Conservation (phyloP, 257 asterid genomes). For the Solanum piurae region DNA sequence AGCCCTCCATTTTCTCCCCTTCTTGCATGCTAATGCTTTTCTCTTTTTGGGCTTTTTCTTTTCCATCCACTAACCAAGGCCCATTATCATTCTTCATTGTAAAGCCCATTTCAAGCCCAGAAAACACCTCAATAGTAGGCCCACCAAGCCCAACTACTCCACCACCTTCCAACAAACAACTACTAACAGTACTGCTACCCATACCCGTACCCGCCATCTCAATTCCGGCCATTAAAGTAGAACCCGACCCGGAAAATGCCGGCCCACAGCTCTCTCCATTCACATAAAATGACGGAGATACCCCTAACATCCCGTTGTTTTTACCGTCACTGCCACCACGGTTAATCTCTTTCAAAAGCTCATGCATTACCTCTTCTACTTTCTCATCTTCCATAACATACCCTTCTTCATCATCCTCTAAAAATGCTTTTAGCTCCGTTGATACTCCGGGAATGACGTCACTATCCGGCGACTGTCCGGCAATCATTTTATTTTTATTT, state of each 20-base stretch:
- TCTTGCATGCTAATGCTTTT: neutral
- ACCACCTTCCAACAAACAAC: neutral
- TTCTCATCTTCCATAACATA: neutral
- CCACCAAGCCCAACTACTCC: neutral
- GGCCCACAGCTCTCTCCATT: slow-evolving; percentile 5
- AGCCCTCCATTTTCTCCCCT: slow-evolving; percentile 4
- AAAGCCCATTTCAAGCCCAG: neutral
- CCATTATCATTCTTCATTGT: neutral
- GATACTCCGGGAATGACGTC: neutral
- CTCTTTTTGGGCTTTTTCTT: neutral
- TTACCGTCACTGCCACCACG: neutral
- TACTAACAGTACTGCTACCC: neutral
- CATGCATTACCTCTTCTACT: slow-evolving; percentile 7
- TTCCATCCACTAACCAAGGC: neutral
- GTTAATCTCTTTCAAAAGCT: slow-evolving; percentile 3
- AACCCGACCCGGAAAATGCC: slow-evolving; percentile 3
- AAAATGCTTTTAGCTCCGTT: neutral
- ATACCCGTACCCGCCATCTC: neutral
- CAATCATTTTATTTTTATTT: neutral
- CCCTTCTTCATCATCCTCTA: neutral
- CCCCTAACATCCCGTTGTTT: neutral
- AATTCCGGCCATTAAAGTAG: slow-evolving; percentile 8
- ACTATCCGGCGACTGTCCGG: neutral
- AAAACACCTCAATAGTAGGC: neutral
- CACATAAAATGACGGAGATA: neutral